Base-by-base conservation (phyloP, 2,329 filamentous ascomycete genomes). In the Moelleriella libera region DNA sequence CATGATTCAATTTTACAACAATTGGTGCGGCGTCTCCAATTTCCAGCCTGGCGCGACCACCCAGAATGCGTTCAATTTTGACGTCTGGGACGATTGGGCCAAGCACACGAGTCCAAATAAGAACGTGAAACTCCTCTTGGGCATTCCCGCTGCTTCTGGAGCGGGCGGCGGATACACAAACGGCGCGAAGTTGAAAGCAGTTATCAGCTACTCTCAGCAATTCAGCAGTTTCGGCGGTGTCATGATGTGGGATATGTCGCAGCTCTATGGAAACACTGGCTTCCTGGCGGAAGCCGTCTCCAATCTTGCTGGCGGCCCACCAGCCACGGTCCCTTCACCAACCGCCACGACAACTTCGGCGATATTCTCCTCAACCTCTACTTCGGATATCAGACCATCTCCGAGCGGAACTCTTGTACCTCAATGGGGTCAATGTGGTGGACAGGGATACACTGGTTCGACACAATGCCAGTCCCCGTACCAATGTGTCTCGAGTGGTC, bases 1-100 rank as follows among this genome's bases (percentile, higher is more conserved):
- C 51, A 75, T 74, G 60, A 70, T 82, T 31, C 79, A 83, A 61
- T 83, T 83, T 62, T 83, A 83, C 63, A 82, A 83, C 69, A 83
- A 83, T 68, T 76, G 66, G 58, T 85, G 82, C 59, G 78, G 79
- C 12, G 63, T 77, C 1, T 61, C 68, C 51, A 70, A 68, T 30
- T 85, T 71, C 63, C 55, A 63, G 1, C 47, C 63, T 0, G 72
- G 71, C 5, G 50, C 65, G 1, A 47, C 54, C 10, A 64, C 60
- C 0, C 75, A 76, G 56, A 68, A 63, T 47, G 73, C 71, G 53
- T 83, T 76, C 65, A 81, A 84, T 64, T 76, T 82, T 51, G 65
- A 64, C 32, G 71, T 70, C 30, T 85, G 81, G 82, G 76, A 85
- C 58, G 67, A 64, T 50, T 85, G 81, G 81, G 80, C 81, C 21